Base-by-base conservation (phyloP, 1,284 basidiomycete species). In the Stygiomarasmius scandens region DNA sequence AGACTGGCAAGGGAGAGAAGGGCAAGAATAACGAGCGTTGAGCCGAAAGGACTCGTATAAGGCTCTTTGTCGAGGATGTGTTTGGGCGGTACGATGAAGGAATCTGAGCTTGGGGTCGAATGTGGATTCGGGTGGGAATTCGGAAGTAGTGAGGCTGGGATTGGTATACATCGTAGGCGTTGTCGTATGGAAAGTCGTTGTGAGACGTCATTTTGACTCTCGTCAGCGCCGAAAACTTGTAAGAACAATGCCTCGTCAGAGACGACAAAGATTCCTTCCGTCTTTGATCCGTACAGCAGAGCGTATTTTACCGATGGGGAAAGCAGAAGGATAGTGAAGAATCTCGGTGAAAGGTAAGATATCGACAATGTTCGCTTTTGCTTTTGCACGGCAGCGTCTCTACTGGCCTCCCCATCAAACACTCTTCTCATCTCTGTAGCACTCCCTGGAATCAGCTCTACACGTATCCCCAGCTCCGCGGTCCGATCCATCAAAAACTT, bases 271-370 rank as follows among this genome's bases (percentile, higher is more conserved):
- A 59, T 23, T 5, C 54, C 54, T 41, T 48, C 45, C 11, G 22
- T 25, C 34, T 51, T 23, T 56, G 14, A 12, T 12, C 71, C 75
- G 6, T 76, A 45, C 8, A 80, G 62, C 2, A 82, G 60, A 0
- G 78, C 78, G 54, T 82, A 74, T 25, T 63, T 47, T 0, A 79
- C 65, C 0, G 79, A 79, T 1, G 82, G 82, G 9, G 74, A 70
- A 6, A 76, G 62, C 43, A 87, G 71, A 22, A 87, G 67, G 23
- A 81, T 71, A 1, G 76, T 77, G 69, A 85, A 90, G 60, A 86
- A 74, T 3, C 75, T 71, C 0, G 83, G 76, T 8, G 85, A 80
- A 10, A 82, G 73, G 61, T 84, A 84, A 24, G 70, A 72, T 36
- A 89, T 78, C 4, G 63, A 75, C n/a, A 83, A 66, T n/a, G 48